phyloP scores from a whole-genome alignment of 73 alveolate species.

The Paramecium primaurelia region DNA sequence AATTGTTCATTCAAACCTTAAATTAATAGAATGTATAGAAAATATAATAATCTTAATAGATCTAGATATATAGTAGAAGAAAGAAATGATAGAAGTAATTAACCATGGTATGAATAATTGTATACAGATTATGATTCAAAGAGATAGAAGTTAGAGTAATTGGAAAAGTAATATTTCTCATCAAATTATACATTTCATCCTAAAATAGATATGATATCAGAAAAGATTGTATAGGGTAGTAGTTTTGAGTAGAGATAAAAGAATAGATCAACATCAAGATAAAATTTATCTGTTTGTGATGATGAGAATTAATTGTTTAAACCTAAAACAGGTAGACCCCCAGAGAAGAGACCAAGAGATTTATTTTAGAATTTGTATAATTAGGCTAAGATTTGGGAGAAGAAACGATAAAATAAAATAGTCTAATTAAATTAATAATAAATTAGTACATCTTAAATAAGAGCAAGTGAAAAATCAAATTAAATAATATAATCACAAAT shows the following conservation, averaged over 20 bases:
- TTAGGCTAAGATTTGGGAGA: background rate
- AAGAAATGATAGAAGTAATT: background rate
- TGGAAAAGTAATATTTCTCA: background rate
- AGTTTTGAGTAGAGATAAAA: constrained; percentile 41
- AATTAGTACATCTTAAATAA: background rate
- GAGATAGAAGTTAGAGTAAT: background rate
- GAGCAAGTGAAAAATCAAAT: constrained; percentile 27
- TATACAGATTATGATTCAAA: background rate
- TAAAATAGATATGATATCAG: background rate
- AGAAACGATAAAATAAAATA: background rate
- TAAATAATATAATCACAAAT: background rate
- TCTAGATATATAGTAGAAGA: constrained; percentile 16
- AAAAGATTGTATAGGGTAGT: background rate
- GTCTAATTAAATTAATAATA: background rate
- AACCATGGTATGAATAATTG: constrained; percentile 8
- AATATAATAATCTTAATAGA: background rate
- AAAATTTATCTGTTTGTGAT: background rate
- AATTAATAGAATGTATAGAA: background rate
- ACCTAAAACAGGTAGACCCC: constrained; percentile 39
- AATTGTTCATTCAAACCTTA: background rate
- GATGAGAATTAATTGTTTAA: constrained; percentile 23
- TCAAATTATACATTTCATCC: constrained; percentile 28
- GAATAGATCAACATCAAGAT: background rate
- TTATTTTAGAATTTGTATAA: background rate
- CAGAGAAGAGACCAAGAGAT: constrained; percentile 5